Evolutionary conservation across 139 green algal genomes (phyloP), one percentile per base, ranked within the genome.

Genomic region (Pleodorina starrii): DNA sequence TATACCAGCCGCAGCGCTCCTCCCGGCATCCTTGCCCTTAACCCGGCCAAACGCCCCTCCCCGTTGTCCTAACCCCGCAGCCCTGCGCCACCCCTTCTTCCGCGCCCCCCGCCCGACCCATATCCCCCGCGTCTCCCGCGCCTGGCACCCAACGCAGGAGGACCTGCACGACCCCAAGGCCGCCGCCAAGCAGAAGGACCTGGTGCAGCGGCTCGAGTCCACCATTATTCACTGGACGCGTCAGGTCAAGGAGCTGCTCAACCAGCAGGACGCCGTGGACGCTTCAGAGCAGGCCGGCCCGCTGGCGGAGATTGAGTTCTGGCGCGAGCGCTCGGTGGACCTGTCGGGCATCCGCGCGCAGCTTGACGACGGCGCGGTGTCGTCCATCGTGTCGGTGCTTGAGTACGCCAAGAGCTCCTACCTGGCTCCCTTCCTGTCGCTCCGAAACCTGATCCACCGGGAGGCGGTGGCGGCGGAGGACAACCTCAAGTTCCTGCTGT

Each of bases 241-340:
- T 0, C 96, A 98, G 89, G 96, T 98, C 85, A 97, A 97, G 85
- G 94, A 96, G 86, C 91, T 98, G 72, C 86, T 96, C 0, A 95
- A 95, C 87, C 82, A 94, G 78, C 91, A 94, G 80, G 94, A 95
- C 78, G 73, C 87, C 57, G 80, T 91, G 87, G 79, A 87, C 50
- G 85, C 85, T 12, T 59, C 90, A n/a, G 92, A 94, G 77, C 85
- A 94, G 32, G 91, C 48, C 69, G 96, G 94, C 27, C 97, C 97
- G 5, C 91, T 98, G 36, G 93, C 88, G 10, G 97, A 99, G 92
- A 97, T 98, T 57, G 91, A 96, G 73, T 98, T 98, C 84, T 99
- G 97, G 97, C 91, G 94, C 16, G 88, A 77, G 42, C 94, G 97
- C 80, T 96, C 86, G 32, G 88, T 94, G 29, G 95, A 99, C 90